Base-by-base conservation (phyloP, 164 flowering plant genomes). In the Euptelea pleiosperma region DNA sequence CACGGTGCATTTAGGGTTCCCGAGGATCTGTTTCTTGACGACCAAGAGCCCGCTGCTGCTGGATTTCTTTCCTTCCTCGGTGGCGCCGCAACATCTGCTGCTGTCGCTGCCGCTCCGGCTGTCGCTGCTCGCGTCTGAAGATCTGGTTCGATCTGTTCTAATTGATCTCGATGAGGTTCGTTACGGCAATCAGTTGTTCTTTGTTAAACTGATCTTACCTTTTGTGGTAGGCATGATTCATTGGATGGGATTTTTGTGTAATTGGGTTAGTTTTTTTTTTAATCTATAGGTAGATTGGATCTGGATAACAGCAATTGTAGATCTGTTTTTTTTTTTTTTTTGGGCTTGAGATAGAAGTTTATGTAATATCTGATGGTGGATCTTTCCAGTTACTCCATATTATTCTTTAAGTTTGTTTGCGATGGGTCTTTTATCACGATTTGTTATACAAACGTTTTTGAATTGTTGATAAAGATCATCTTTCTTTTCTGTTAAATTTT, bases 21-120 rank as follows among this genome's bases (percentile, higher is more conserved):
- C 0, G 96, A 89, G 37, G 96, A 89, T 66, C 72, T 89, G 53
- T 89, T 86, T 72, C 67, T 86, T 31, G 96, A 86, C 37, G 93
- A 84, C 24, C 87, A 78, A 53, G 87, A 85, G 26, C 61, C 73
- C 3, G 67, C 74, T 3, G 18, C 74, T 33, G 35, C 78, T 3
- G 91, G 98, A 8, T 76, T 91, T 70, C 73, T 91, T 30, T 86
- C 95, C 3, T 86, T 85, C 77, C 71, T 91, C 36, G 79, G 83
- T n/a, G 80, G 77, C 7, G 77, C 90, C 6, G 82, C 88, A 28
- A 62, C 84, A 2, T 70, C 76, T 33, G 79, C 70, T 28, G 76
- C 79, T 42, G 76, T 80, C 8, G 69, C 77, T 28, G 74, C 83
- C 3, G 76, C 79, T 2, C 69, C 81, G 6, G 68, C 58, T 2